Base-by-base conservation (phyloP, 169 alveolate species). In the Eimeria falciformis region DNA sequence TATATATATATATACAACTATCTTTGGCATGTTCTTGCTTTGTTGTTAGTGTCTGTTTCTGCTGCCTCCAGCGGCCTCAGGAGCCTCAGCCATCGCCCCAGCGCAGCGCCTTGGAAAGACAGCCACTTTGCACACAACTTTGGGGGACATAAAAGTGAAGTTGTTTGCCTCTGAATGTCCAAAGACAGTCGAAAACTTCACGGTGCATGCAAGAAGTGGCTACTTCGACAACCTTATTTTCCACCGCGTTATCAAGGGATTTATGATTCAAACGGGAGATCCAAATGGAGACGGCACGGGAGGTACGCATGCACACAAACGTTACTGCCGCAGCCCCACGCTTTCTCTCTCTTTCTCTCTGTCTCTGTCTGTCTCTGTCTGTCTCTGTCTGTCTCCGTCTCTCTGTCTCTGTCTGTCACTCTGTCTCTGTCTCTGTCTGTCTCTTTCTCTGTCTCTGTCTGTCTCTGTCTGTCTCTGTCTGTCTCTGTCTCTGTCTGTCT, bases 251-350 rank as follows among this genome's bases (percentile, higher is more conserved):
- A 92, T 98, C 71, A 98, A 98, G 92, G 97, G 98, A 85, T 99
- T 99, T 96, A 98, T 99, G 99, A 98, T 99, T 45, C 99, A 99
- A 93, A 98, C 99, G 43, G 99, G 99, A 11, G 99, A 99, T 91
- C 99, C 99, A 9, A 95, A 96, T 75, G 99, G 99, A 9, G 98
- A 98, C 95, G 99, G 99, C 46, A 98, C 99, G 27, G 99, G 99
- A 5, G 99, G 99, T 43, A 27, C 37, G 82, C 29, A 21, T 46
- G 21, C 29, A 3, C 69, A 58, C 6, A 3, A 40, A 5, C 5
- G 27, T 17, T 25, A 25, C 45, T 25, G 45, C 79, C 11, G 45
- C 43, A 2, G 79, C 50, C 14, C 5, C 53, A 68, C 23, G 0
- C n/a, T 40, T 0, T 7, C 33, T 17, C 14, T 5, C 46, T 68